Evolutionary conservation across 805 yeast species (phyloP), one percentile per base, ranked within the genome.

Genomic region (Kluyveromyces starmeri): DNA sequence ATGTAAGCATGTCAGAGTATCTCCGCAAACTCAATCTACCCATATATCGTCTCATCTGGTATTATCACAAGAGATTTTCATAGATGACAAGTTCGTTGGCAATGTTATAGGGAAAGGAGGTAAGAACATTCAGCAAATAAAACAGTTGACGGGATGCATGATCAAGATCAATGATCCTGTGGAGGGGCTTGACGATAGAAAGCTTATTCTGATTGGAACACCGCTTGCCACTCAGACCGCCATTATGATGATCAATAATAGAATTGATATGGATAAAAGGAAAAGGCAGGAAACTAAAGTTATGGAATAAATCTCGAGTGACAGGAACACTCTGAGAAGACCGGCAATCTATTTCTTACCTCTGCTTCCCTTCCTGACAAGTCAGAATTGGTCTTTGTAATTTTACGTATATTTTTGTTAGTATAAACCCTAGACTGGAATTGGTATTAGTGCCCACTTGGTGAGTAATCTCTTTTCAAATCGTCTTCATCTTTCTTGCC

Each of bases 31-130:
- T n/a, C 18, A 20, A 13, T 26, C 20, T 7, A n/a, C 13, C 8
- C 33, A 16, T 16, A 12, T 20, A 13, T 20, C 26, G 12, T 26
- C 33, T 9, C 33, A 30, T 18, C 22, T 30, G n/a, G 33, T 30
- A 5, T 6, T 30, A 19, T 70, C 75, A 36, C 83, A 82, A 55
- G 88, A 80, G 40, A 66, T 84, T 3, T 78, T 62, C 44, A 84
- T 85, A 28, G 86, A 94, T 16, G 78, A 78, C 50, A 73, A 73
- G 23, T 79, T 70, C 55, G 86, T 85, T 25, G 95, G 95, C 1
- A 73, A 83, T 25, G 78, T 85, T 18, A 85, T 85, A 40, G 95
- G 95, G 1, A 83, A 77, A 57, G 84, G 85, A 20, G 95, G 95
- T 13, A 75, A 80, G 48, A 81, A 78, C 46, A 78, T 85, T 39